Conservation (phyloP, 2,329 filamentous ascomycete genomes). For the Calonectria naviculata region DNA sequence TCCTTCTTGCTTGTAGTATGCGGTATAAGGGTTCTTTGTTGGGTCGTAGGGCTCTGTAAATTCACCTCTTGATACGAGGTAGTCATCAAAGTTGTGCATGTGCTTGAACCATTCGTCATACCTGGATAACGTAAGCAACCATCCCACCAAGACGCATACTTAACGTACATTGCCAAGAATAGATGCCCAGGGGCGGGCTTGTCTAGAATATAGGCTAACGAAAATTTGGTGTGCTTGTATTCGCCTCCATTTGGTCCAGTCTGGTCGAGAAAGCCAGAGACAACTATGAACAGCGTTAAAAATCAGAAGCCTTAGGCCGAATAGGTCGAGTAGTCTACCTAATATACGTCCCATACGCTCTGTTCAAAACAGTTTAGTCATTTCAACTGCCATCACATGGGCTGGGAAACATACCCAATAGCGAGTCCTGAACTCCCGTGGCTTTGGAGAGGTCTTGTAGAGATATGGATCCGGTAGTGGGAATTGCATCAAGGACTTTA, state of each 20-base stretch:
- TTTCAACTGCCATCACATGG: neutral
- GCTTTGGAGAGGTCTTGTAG: slow-evolving; percentile 39
- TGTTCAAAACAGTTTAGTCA: slow-evolving; percentile 4
- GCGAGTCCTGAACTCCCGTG: slow-evolving; percentile 42
- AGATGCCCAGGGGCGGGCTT: slow-evolving; percentile 42
- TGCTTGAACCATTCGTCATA: slow-evolving; percentile 48
- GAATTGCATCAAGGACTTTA: slow-evolving; percentile 44
- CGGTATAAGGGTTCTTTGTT: slow-evolving; percentile 44
- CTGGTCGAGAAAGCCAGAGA: slow-evolving; percentile 44
- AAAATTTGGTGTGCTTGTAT: slow-evolving; percentile 47
- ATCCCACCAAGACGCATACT: no score
- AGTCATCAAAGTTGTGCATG: slow-evolving; percentile 48
- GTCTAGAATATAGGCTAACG: slow-evolving; percentile 42
- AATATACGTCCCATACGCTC: slow-evolving; percentile 43
- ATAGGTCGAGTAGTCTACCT: slow-evolving; percentile 22
- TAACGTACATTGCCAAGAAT: slow-evolving; percentile 42
- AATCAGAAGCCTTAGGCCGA: neutral
- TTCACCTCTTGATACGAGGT: slow-evolving; percentile 37
- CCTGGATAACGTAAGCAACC: slow-evolving; percentile 23
- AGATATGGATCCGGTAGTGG: slow-evolving; percentile 39
- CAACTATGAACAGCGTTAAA: slow-evolving; percentile 31
- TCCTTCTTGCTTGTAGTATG: slow-evolving; percentile 45
- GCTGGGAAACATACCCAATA: slow-evolving; percentile 34
- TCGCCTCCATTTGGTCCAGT: slow-evolving; percentile 38
- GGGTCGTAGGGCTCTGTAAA: slow-evolving; percentile 43